Evolutionary conservation across 1,284 basidiomycete species (phyloP), one percentile per base, ranked within the genome.

Genomic region (Cryptococcus sp.): DNA sequence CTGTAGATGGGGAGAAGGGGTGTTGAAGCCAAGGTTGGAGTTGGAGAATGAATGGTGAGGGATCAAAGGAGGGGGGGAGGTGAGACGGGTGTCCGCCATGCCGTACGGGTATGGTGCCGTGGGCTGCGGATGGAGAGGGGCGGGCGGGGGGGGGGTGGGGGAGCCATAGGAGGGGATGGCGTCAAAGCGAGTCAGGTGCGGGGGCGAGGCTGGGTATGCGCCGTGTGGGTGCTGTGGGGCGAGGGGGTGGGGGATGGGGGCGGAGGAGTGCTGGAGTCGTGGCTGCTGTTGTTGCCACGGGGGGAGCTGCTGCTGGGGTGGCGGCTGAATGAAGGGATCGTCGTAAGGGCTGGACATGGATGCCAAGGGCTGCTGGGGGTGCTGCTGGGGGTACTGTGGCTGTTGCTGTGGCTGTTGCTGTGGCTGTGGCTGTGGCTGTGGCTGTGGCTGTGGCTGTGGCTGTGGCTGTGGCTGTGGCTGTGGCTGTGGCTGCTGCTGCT

Each of bases 61-160:
- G 20, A 68, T 40, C 40, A 73, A 51, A 23, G 71, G 71, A 20
- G 71, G 72, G 3, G 73, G 73, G 2, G 70, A 72, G 7, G 63
- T 49, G 28, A 75, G 52, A 8, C 71, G 56, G 37, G 60, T 49
- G 54, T 73, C 72, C 1, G 24, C 40, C 12, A 66, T 28, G 3
- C 60, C 60, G 50, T 65, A 69, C 1, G 67, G 56, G 33, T 59
- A 59, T n/a, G 54, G 42, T 20, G 42, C 43, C 28, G 35, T 12
- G 13, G 12, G 35, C 24, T 28, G 15, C 55, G 48, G 42, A 24
- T 4, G n/a, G 20, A 40, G 15, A 18, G 16, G 23, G 37, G 3
- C n/a, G 43, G 15, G 45, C 15, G 44, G 45, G 36, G 33, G 44
- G 40, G 39, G 28, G 35, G 37, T 37, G 43, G n/a, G 59, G 57